phyloP scores from a whole-genome alignment of 805 yeast species.

The Starmerella vitae region DNA sequence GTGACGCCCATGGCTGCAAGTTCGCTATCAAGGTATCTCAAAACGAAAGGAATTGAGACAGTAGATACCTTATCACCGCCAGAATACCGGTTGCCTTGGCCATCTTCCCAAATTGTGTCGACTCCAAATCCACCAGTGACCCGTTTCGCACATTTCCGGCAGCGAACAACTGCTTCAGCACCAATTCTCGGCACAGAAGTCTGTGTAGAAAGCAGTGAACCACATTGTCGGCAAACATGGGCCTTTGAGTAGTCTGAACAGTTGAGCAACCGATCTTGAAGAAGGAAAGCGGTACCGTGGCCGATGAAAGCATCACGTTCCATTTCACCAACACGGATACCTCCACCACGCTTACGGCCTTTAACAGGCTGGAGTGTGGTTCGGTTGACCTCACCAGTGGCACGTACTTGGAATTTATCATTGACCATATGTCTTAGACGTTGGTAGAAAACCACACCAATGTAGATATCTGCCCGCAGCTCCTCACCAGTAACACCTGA shows the following conservation, averaged over 20 bases:
- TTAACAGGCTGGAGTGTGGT: constrained; percentile 98
- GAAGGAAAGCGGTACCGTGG: constrained; percentile 88
- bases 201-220: constrained; percentile 81
- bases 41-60: constrained; percentile 91
- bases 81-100: constrained; percentile 76
- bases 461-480: constrained; percentile 84
- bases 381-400: constrained; percentile 95
- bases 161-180: constrained; percentile 57
- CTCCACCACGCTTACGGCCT: constrained; percentile 97
- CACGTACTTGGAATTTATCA: constrained; percentile 97
- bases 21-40: constrained; percentile 89
- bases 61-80: constrained; percentile 94
- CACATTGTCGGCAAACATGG: constrained; percentile 81
- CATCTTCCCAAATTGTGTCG: constrained; percentile 84
- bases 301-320: constrained; percentile 98
- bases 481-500: constrained; percentile 98
- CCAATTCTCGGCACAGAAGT: constrained; percentile 86
- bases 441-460: constrained; percentile 96
- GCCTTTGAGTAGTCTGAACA: constrained; percentile 94
- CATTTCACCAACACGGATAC: constrained; percentile 99
- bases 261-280: constrained; percentile 89
- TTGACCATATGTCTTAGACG: constrained; percentile 98
- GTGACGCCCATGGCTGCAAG: constrained; percentile 95
- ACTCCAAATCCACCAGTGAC: constrained; percentile 35
- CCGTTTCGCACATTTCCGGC: constrained; percentile 79